Evolutionary conservation across 2,329 filamentous ascomycete species (phyloP).

Genomic region (Penicillium crustosum): DNA sequence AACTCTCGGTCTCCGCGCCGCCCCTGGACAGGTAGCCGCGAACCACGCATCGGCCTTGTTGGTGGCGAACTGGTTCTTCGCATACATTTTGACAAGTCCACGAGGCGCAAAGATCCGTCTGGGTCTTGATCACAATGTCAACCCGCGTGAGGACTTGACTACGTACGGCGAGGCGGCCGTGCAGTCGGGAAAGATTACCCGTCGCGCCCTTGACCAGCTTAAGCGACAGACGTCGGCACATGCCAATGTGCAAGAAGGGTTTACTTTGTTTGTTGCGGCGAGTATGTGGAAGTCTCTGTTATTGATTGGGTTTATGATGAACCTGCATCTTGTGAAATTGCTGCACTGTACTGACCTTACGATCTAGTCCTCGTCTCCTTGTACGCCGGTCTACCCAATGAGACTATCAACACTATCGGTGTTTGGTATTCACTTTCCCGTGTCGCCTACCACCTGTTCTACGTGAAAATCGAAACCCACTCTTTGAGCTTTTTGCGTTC

Average conservation of each 20-base stretch:
- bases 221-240: slow-evolving; percentile 40
- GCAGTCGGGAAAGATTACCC: slow-evolving; percentile 38
- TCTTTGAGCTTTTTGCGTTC: slow-evolving; percentile 37
- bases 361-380: slow-evolving; percentile 35
- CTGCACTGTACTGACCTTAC: not conserved
- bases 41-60: slow-evolving; percentile 37
- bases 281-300: slow-evolving; percentile 16
- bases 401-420: slow-evolving; percentile 39
- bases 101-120: slow-evolving; percentile 34
- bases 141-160: slow-evolving; percentile 39
- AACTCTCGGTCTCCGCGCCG: slow-evolving; percentile 25
- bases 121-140: slow-evolving; percentile 42
- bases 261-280: slow-evolving; percentile 39
- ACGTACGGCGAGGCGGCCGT: slow-evolving; percentile 40
- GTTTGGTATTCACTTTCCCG: slow-evolving; percentile 40
- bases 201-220: slow-evolving; percentile 36
- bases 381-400: slow-evolving; percentile 35
- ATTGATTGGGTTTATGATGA: not conserved
- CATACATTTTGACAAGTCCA: slow-evolving; percentile 39
- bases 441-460: slow-evolving; percentile 34
- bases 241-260: slow-evolving; percentile 38
- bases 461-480: slow-evolving; percentile 35
- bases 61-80: slow-evolving; percentile 42
- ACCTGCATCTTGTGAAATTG: not conserved
- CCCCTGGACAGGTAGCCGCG: slow-evolving; percentile 14